Percentiles rank a stretch among this genome's conserved stretches.
Evolutionary conservation across 2,329 filamentous ascomycete species (phyloP).

Genomic region (Onygena corvina): DNA sequence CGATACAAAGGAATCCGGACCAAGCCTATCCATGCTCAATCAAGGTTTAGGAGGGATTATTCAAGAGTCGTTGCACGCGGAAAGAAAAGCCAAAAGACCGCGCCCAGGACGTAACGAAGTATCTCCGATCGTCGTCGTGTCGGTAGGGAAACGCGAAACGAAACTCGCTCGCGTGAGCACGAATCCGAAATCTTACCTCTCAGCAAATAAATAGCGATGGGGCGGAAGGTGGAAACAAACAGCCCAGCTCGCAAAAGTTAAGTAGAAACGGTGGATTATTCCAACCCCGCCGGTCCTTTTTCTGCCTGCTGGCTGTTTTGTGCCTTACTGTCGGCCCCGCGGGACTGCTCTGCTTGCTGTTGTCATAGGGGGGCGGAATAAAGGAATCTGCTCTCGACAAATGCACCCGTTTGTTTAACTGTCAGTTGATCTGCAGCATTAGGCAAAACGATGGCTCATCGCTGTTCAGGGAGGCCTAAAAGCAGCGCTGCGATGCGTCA

Average conservation of each 20-base stretch:
- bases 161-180: slow-evolving; percentile 4
- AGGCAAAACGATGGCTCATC: neutral
- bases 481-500: neutral
- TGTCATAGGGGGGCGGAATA: neutral
- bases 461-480: slow-evolving; percentile 1
- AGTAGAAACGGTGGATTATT: neutral
- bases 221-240: neutral
- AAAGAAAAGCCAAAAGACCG: neutral
- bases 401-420: neutral
- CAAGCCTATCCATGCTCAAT: neutral
- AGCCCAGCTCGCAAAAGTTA: neutral
- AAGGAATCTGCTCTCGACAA: neutral
- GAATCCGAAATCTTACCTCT: neutral
- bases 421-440: neutral
- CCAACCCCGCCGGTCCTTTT: neutral
- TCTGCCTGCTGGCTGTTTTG: too few species aligned
- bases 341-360: neutral
- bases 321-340: neutral
- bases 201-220: too few species aligned
- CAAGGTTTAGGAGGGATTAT: neutral
- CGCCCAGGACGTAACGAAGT: neutral
- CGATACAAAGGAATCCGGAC: slow-evolving; percentile 5
- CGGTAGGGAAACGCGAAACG: neutral
- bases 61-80: neutral
- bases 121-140: neutral